Evolutionary conservation across 768 basidiomycete genomes (phyloP).

Genomic region (Boletus pseudopeckii): DNA sequence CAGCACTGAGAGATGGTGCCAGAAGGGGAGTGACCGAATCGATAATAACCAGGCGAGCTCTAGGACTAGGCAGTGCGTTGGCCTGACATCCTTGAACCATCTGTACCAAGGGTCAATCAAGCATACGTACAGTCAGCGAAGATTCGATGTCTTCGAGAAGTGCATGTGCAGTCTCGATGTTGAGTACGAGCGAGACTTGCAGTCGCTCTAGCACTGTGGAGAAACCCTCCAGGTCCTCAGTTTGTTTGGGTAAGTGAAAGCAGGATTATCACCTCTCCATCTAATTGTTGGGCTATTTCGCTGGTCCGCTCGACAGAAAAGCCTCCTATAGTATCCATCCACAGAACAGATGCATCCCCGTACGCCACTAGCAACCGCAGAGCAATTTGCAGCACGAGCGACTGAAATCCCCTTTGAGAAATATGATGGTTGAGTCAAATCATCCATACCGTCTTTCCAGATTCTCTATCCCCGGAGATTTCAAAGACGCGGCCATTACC

Average conservation of each 20-base stretch:
- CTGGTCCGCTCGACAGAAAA: constrained; percentile 53
- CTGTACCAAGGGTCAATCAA: not conserved
- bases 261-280: constrained; percentile 23
- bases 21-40: constrained; percentile 65
- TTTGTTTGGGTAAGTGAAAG: not conserved
- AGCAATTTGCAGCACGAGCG: constrained; percentile 56
- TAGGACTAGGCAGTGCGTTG: constrained; percentile 5
- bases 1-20: constrained; percentile 57
- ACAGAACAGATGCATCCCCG: constrained; percentile 43
- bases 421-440: not conserved
- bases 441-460: constrained; percentile 65
- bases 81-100: constrained; percentile 9
- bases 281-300: constrained; percentile 33
- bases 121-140: constrained; percentile 26
- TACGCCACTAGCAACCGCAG: constrained; percentile 47
- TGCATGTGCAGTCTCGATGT: constrained; percentile 51
- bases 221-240: constrained; percentile 23
- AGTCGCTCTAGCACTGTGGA: constrained; percentile 50
- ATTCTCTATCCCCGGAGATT: constrained; percentile 60
- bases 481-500: constrained; percentile 56
- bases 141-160: constrained; percentile 45
- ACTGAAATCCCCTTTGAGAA: constrained; percentile 37
- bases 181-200: constrained; percentile 55
- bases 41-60: constrained; percentile 52
- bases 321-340: constrained; percentile 73